Evolutionary conservation across 2,329 filamentous ascomycete species (phyloP), one percentile per base, ranked within the genome.

Genomic region (Diaporthe sp.): DNA sequence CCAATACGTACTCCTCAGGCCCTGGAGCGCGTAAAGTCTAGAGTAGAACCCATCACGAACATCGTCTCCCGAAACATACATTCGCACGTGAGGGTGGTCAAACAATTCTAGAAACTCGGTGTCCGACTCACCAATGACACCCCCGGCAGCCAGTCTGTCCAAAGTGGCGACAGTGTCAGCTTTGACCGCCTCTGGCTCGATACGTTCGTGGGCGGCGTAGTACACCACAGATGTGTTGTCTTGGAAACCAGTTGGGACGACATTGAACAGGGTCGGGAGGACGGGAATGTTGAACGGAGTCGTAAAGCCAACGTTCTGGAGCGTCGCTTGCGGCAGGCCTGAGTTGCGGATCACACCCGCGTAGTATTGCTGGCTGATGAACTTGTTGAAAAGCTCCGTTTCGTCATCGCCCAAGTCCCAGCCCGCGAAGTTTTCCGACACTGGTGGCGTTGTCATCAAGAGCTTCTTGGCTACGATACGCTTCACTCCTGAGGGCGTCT

Each of bases 31-130:
- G 55, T 79, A 74, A 71, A 81, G 47, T 28, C 76, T 52, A 19
- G 73, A 73, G 69, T 81, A 82, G 54, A 81, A 82, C 0, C 81
- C 80, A 3, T 69, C 74, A 40, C 73, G 71, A 25, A 81, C 77
- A 8, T 71, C 67, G 1, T 54, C 64, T 2, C 22, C 45, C 2
- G 47, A 52, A 0, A 68, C 64, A 15, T 68, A 68, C 64, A 68
- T 68, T 0, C 64, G 64, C 13, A 68, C 47, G 19, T 68, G 35
- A 8, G 64, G 47, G 22, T 68, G 64, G 9, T 68, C 64, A 10
- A 54, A 68, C 7, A 68, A 13, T 13, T 38, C 47, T 15, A 68
- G 33, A 15, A 68, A 68, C 15, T 68, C 64, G 2, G 64, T 68
- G 13, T 68, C 64, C 15, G 64, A 68, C 33, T 54, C 47, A 22